A percentile compares a stretch with the other conserved stretches of the same genome.
Evolutionary conservation across 2,329 filamentous ascomycete species (phyloP).

Genomic region (Hymenoscyphus infarciens): DNA sequence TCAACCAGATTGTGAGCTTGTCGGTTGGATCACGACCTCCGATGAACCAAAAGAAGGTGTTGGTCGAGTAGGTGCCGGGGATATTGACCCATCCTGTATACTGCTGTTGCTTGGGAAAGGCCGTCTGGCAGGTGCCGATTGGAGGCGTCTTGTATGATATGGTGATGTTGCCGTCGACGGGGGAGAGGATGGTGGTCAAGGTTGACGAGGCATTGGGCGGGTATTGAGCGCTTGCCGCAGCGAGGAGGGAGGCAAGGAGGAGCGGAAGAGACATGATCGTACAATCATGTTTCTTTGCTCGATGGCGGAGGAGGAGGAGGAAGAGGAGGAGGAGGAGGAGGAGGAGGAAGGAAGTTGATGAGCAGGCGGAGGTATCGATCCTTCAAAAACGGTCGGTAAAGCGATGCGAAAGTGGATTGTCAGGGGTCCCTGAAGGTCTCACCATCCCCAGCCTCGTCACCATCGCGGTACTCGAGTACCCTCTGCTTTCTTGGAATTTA

Average conservation of each 20-base stretch:
- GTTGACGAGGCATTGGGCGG: slow-evolving; percentile 38
- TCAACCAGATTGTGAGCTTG: slow-evolving; percentile 61
- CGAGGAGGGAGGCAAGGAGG: slow-evolving; percentile 23
- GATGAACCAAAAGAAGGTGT: slow-evolving; percentile 48
- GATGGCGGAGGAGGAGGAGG: slow-evolving; percentile 15
- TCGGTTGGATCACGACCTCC: slow-evolving; percentile 44
- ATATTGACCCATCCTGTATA: slow-evolving; percentile 67
- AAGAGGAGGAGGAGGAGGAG: slow-evolving; percentile 12
- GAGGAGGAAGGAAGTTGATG: not conserved
- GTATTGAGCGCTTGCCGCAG: slow-evolving; percentile 35
- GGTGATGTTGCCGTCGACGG: slow-evolving; percentile 59
- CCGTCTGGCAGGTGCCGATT: slow-evolving; percentile 60
- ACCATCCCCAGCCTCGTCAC: not conserved
- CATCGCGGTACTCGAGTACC: too few relatives aligned
- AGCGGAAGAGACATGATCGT: slow-evolving; percentile 29
- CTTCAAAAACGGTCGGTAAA: not conserved
- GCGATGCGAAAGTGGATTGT: not conserved
- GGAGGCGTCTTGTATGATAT: slow-evolving; percentile 64
- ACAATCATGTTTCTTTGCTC: slow-evolving; percentile 29
- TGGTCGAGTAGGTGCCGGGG: slow-evolving; percentile 51
- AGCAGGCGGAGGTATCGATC: not conserved
- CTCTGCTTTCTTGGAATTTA: too few relatives aligned
- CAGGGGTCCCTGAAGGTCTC: not conserved
- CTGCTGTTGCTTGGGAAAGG: slow-evolving; percentile 62
- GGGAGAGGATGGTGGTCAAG: slow-evolving; percentile 56